Percentiles rank a stretch among this genome's conserved stretches.
Conservation (phyloP, 2,329 filamentous ascomycete species). For the Epichloe aotearoae region DNA sequence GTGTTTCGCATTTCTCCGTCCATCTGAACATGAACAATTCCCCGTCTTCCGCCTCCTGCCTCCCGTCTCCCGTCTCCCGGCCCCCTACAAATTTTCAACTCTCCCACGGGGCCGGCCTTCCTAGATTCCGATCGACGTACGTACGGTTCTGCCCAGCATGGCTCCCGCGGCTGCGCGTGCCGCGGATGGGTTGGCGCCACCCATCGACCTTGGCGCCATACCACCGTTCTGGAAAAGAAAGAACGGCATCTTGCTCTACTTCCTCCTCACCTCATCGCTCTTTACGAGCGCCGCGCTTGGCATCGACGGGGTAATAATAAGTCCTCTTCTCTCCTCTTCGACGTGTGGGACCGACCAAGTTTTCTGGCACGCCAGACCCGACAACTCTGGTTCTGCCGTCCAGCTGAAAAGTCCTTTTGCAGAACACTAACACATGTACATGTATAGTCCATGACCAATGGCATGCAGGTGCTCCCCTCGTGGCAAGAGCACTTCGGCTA, state of each 20-base stretch:
- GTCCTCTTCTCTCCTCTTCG: constrained; percentile 6
- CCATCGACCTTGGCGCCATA: constrained; percentile 18
- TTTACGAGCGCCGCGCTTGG: constrained; percentile 27
- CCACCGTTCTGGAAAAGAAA: constrained; percentile 24
- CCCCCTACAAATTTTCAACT: background rate
- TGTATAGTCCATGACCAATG: constrained; percentile 25
- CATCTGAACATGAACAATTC: no score
- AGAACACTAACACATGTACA: background rate
- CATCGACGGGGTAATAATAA: constrained; percentile 23
- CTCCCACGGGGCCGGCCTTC: background rate
- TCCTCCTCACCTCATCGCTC: constrained; percentile 28
- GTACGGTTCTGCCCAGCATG: constrained; percentile 9
- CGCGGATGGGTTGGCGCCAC: constrained; percentile 17
- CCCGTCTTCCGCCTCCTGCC: no score
- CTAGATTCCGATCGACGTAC: background rate
- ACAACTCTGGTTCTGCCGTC: background rate
- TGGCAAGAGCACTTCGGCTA: constrained; percentile 26
- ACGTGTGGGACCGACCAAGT: background rate
- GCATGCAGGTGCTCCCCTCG: constrained; percentile 22
- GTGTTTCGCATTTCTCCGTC: background rate
- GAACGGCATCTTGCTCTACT: constrained; percentile 29
- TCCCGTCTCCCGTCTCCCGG: no score
- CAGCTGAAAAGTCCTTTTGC: background rate
- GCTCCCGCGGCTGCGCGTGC: constrained; percentile 19
- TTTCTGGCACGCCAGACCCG: background rate